Percentiles rank a stretch among this genome's conserved stretches.
Conservation (phyloP, 768 basidiomycete genomes). For the Ramaria sp. region DNA sequence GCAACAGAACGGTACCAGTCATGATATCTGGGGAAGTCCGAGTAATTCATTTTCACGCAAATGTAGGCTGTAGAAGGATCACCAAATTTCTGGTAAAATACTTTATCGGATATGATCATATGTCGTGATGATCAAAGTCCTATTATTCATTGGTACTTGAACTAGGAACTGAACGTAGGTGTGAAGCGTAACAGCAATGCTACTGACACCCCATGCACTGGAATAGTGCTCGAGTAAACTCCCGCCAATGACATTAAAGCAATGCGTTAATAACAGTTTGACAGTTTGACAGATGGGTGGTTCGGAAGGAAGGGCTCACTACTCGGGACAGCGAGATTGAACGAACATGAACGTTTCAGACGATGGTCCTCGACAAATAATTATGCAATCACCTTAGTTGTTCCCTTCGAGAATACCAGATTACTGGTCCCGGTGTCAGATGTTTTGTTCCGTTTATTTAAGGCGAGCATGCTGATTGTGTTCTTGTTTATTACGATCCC, state of each 20-base stretch:
- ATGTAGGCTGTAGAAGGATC: no score
- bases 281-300: slow-evolving; percentile 39
- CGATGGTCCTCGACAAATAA: slow-evolving; percentile 34
- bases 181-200: slow-evolving; percentile 42
- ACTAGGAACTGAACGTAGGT: slow-evolving; percentile 18
- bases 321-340: slow-evolving; percentile 48
- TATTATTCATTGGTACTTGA: no score
- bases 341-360: slow-evolving; percentile 35
- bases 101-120: no score
- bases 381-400: slow-evolving; percentile 32
- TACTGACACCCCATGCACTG: slow-evolving; percentile 44
- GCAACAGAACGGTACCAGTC: no score
- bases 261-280: slow-evolving; percentile 54
- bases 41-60: no score
- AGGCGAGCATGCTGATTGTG: slow-evolving; percentile 32
- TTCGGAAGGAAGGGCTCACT: slow-evolving; percentile 42
- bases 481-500: slow-evolving; percentile 41
- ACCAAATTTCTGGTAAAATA: no score
- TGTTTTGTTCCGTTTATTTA: slow-evolving; percentile 31
- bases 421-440: slow-evolving; percentile 52
- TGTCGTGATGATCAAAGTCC: no score
- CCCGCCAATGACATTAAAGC: slow-evolving; percentile 38
- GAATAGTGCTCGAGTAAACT: slow-evolving; percentile 51
- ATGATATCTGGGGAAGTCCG: no score
- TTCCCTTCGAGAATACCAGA: slow-evolving; percentile 36